Conservation (phyloP, 805 yeast genomes). For the Ogataea kodamae region DNA sequence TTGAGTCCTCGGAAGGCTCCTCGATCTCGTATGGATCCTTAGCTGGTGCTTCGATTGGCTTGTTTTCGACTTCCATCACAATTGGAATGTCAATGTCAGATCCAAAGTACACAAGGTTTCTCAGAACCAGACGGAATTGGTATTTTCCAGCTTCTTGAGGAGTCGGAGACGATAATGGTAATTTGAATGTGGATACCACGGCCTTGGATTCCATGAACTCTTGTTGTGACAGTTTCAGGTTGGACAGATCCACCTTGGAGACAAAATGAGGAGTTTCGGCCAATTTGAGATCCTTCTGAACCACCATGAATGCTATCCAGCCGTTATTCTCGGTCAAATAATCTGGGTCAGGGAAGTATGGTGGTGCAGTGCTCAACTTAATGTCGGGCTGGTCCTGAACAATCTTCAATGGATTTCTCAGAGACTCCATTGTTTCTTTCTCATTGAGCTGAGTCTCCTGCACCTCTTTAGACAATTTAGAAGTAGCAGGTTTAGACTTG, state of each 20-base stretch:
- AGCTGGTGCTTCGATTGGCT: slow-evolving; percentile 43
- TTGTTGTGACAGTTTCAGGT: slow-evolving; percentile 51
- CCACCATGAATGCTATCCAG: slow-evolving; percentile 68
- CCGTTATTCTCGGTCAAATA: slow-evolving; percentile 34
- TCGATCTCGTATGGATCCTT: slow-evolving; percentile 54
- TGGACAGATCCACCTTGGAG: slow-evolving; percentile 50
- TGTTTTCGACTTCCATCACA: slow-evolving; percentile 62
- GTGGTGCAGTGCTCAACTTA: slow-evolving; percentile 59
- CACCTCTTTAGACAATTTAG: slow-evolving; percentile 35
- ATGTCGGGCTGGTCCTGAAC: slow-evolving; percentile 67
- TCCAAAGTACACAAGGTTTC: slow-evolving; percentile 78
- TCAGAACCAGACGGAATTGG: slow-evolving; percentile 67
- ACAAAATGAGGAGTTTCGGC: slow-evolving; percentile 62
- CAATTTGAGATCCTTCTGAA: slow-evolving; percentile 77
- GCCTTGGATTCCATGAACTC: slow-evolving; percentile 45
- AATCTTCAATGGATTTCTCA: slow-evolving; percentile 67
- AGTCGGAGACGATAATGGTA: slow-evolving; percentile 70
- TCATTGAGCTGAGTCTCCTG: slow-evolving; percentile 43
- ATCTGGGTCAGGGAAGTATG: slow-evolving; percentile 64
- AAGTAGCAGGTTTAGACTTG: slow-evolving; percentile 49
- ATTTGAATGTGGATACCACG: slow-evolving; percentile 67
- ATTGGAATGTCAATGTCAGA: slow-evolving; percentile 72
- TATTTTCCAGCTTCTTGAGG: slow-evolving; percentile 67
- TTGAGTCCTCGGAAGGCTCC: slow-evolving; percentile 69
- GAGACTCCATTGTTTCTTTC: slow-evolving; percentile 57